Evolutionary conservation across 306 rosid genomes (phyloP).

Genomic region (Medicago ruthenica): DNA sequence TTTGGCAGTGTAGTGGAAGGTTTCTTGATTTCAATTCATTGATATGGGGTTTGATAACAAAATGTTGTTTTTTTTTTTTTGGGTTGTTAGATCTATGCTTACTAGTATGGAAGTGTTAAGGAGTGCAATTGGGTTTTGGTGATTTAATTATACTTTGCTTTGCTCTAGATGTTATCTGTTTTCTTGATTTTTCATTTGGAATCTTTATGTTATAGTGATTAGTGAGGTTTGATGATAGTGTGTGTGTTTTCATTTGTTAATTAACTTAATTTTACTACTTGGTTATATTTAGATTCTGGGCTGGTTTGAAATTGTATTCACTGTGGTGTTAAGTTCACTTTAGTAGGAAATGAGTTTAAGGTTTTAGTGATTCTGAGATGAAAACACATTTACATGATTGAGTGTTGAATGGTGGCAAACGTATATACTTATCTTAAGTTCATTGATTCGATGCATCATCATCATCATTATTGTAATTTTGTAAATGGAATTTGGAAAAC

Average conservation of each 20-base stretch:
- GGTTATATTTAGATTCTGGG: constrained; percentile 17
- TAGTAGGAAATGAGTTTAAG: constrained; percentile 10
- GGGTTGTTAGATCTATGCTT: constrained; percentile 38
- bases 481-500: background rate
- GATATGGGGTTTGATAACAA: background rate
- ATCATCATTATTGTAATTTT: background rate
- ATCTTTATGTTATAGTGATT: background rate
- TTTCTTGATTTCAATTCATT: background rate
- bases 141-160: no score
- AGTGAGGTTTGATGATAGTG: background rate
- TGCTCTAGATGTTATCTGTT: background rate
- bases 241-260: constrained; percentile 6
- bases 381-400: background rate
- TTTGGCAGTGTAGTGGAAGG: constrained; percentile 2
- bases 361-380: background rate
- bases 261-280: background rate
- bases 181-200: background rate
- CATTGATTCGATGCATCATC: background rate
- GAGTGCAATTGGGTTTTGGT: background rate
- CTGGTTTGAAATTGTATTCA: constrained; percentile 21
- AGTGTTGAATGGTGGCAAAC: background rate
- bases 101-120: background rate
- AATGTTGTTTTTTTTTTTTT: background rate
- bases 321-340: background rate
- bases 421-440: constrained; percentile 1